Evolutionary conservation across 1,284 basidiomycete genomes (phyloP), one percentile per base, ranked within the genome.

Genomic region (Entoloma clypeatum): DNA sequence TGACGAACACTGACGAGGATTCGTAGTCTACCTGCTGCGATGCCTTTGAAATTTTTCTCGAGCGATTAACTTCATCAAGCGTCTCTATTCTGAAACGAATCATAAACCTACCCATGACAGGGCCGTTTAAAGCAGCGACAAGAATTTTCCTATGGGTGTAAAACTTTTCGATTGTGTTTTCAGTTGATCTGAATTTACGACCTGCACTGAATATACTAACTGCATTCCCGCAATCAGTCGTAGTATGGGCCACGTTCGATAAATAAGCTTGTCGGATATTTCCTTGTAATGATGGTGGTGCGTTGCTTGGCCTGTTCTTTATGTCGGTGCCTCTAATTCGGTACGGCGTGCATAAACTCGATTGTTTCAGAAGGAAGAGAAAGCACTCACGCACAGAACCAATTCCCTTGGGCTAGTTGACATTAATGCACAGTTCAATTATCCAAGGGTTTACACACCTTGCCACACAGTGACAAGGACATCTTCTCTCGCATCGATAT

Each of bases 81-180:
- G 26, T 21, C 27, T 52, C 26, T 48, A 38, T 16, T 33, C 24
- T 24, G 26, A 21, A 14, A 19, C 13, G 33, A 9, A 18, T 29
- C 19, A 38, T 8, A 19, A 27, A 27, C 48, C 21, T 57, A 78
- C 80, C 83, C 74, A 86, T 76, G 4, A 82, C 82, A 29, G 83
- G 83, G 0, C 82, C 82, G 50, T 86, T 83, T 11, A 86, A 51
- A 16, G 80, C 81, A 19, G 80, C 81, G 18, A 86, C 73, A 13
- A 79, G 58, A 21, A 85, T 64, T 57, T 86, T 86, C 49, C 66
- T 69, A 49, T 86, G 82, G 1, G 70, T 71, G 49, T 79, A 80
- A 11, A 86, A 57, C 83, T 86, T 41, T 8, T 36, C 32, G 11
- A 17, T 14, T 3, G 10, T n/a, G 24, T n/a, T n/a, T 13, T 23